Evolutionary conservation across 2,329 filamentous ascomycete genomes (phyloP).

Genomic region (Fusarium sp.): DNA sequence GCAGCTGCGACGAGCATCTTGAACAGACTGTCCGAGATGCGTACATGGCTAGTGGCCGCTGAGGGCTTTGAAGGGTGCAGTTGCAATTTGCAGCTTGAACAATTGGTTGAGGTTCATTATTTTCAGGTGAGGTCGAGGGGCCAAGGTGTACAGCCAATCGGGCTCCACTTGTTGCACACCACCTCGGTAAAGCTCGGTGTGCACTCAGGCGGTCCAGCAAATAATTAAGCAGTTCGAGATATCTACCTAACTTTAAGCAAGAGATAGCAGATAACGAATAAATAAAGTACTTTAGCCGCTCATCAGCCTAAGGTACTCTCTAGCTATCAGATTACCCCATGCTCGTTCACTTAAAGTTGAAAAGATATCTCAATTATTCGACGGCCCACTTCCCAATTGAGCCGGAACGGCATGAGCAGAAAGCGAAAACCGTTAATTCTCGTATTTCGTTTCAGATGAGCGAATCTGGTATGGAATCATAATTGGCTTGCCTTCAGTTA

Average conservation of each 20-base stretch:
- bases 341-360: too few relatives aligned
- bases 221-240: too few relatives aligned
- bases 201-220: neutral
- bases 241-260: too few relatives aligned
- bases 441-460: too few relatives aligned
- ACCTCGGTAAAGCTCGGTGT: constrained; percentile 42
- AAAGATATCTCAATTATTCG: too few relatives aligned
- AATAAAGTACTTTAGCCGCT: too few relatives aligned
- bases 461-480: too few relatives aligned
- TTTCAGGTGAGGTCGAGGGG: constrained; percentile 40
- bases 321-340: too few relatives aligned
- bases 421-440: neutral
- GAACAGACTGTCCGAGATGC: constrained; percentile 55
- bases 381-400: neutral
- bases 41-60: constrained; percentile 51
- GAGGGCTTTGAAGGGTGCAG: constrained; percentile 10
- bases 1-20: constrained; percentile 54
- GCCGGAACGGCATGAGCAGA: neutral
- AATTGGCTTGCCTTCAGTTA: too few relatives aligned
- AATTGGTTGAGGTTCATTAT: constrained; percentile 36
- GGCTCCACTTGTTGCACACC: neutral
- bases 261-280: too few relatives aligned
- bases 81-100: constrained; percentile 25
- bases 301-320: too few relatives aligned
- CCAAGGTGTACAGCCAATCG: constrained; percentile 45